These are phyloP conservation scores for Tuber umbilicatum DNA, from an alignment of 495 filamentous ascomycete species.

Conservation along the genomic window DNA sequence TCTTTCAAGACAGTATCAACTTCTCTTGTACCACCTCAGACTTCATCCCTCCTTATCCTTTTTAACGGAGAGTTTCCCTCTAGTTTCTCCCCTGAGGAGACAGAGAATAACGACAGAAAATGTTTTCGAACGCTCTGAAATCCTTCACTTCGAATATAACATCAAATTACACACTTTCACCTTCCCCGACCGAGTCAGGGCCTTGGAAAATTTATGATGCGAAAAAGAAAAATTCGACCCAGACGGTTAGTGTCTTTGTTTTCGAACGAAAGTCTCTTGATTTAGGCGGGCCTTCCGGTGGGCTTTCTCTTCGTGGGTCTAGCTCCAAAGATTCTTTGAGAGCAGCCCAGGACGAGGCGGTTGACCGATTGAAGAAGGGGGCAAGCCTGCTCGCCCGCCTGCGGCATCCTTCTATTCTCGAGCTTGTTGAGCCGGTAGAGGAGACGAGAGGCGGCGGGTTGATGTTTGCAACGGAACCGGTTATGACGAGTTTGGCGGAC, in stretches of 20 bases:
- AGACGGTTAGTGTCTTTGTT: constrained; percentile 83
- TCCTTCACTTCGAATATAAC: constrained; percentile 87
- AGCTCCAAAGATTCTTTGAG: constrained; percentile 63
- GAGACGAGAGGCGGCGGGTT: constrained; percentile 83
- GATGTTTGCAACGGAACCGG: constrained; percentile 89
- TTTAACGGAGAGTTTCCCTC: not conserved
- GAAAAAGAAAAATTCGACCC: constrained; percentile 86
- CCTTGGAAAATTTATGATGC: constrained; percentile 97
- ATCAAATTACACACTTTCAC: constrained; percentile 75
- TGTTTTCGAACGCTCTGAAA: constrained; percentile 89
- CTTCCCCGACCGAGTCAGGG: constrained; percentile 64
- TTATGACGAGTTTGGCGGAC: constrained; percentile 78
- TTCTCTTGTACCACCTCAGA: not conserved
- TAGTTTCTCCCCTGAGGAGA: not conserved
- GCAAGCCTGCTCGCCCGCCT: constrained; percentile 77
- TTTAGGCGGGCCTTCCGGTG: constrained; percentile 47
- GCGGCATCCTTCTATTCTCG: constrained; percentile 83
- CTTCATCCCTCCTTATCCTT: not conserved
- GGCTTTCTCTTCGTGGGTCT: constrained; percentile 42
- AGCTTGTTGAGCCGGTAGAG: constrained; percentile 90
- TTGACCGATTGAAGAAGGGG: constrained; percentile 85
- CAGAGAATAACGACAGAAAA: constrained; percentile 39
- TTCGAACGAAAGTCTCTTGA: constrained; percentile 87
- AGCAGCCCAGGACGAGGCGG: constrained; percentile 74
- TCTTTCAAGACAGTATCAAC: not conserved